Base-by-base conservation (phyloP, 352 stramenopile species). In the Globisporangium spinosum region DNA sequence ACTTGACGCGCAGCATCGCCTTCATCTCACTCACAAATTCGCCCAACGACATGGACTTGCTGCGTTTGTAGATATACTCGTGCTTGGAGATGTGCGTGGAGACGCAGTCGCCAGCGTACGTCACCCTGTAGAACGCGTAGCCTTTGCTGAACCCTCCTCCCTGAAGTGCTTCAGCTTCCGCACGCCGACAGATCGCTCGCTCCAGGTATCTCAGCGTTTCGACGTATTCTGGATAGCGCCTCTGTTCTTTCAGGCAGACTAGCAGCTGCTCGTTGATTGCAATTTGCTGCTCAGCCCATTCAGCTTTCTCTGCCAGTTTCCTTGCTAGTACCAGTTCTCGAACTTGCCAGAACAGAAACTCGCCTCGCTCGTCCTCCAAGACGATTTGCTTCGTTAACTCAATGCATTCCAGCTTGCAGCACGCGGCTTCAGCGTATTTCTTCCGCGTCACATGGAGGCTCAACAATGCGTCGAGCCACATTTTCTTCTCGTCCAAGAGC, bases 61-160 rank as follows among this genome's bases (percentile, higher is more conserved):
- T 87, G 4, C 86, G 81, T 57, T 89, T 90, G 79, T 93, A 92
- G 55, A 94, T 86, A 63, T 79, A 93, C 47, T 91, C 84, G 62
- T 77, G 64, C 12, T 62, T 73, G 1, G 78, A 68, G 1, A 82
- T 75, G 22, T 76, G 72, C 8, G 66, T 58, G 15, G 79, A 76
- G n/a, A 89, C 79, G 9, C 79, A 87, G 20, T 86, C 78, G 8
- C 83, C 81, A 23, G 74, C 73, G 12, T 82, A 79, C 51, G 71
- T 72, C 22, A 91, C 80, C 0, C 83, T 77, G 55, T 91, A 91
- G 57, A 89, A 90, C 1, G 76, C 70, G 35, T 79, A 79, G 20
- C 15, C 62, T 47, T 17, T 56, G n/a, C 38, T 32, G 9, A 17
- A 49, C 3, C 34, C 59, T 40, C 29, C 32, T 29, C 54, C 45